Conservation (phyloP, 2,329 filamentous ascomycete genomes). For the Penicillium corylophilum region DNA sequence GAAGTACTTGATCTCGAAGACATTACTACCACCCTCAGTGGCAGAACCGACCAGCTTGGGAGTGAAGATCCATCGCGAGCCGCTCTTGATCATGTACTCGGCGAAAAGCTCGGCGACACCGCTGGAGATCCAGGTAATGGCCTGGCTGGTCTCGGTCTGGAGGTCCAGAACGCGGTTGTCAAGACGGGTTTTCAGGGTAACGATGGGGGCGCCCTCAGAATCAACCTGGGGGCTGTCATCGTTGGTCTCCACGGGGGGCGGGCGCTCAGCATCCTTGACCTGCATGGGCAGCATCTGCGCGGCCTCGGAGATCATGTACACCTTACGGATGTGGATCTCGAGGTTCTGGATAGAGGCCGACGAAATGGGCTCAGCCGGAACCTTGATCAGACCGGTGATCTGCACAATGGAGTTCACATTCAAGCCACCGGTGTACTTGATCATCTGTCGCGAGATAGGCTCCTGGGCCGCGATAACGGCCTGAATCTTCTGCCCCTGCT, state of each 20-base stretch:
- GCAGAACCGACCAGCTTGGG: slow-evolving; percentile 87
- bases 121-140: slow-evolving; percentile 71
- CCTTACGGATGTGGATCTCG: slow-evolving; percentile 85
- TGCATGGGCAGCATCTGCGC: slow-evolving; percentile 61
- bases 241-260: slow-evolving; percentile 40
- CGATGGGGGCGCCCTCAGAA: slow-evolving; percentile 62
- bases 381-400: slow-evolving; percentile 77
- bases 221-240: slow-evolving; percentile 52
- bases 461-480: slow-evolving; percentile 68
- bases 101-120: slow-evolving; percentile 69
- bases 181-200: slow-evolving; percentile 78
- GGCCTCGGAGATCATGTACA: slow-evolving; percentile 71
- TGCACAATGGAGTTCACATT: slow-evolving; percentile 78
- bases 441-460: slow-evolving; percentile 79
- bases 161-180: slow-evolving; percentile 94
- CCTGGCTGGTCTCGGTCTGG: slow-evolving; percentile 85
- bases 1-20: slow-evolving; percentile 90
- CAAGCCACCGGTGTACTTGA: slow-evolving; percentile 79
- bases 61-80: slow-evolving; percentile 82
- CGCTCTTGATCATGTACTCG: slow-evolving; percentile 72
- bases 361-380: slow-evolving; percentile 83
- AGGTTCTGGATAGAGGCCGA: slow-evolving; percentile 75
- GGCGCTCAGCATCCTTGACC: slow-evolving; percentile 53
- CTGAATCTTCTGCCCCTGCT: slow-evolving; percentile 78
- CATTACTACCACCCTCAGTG: slow-evolving; percentile 88